Evolutionary conservation across 805 yeast genomes (phyloP), one percentile per base, ranked within the genome.

Genomic region (Starmerella bacillaris): DNA sequence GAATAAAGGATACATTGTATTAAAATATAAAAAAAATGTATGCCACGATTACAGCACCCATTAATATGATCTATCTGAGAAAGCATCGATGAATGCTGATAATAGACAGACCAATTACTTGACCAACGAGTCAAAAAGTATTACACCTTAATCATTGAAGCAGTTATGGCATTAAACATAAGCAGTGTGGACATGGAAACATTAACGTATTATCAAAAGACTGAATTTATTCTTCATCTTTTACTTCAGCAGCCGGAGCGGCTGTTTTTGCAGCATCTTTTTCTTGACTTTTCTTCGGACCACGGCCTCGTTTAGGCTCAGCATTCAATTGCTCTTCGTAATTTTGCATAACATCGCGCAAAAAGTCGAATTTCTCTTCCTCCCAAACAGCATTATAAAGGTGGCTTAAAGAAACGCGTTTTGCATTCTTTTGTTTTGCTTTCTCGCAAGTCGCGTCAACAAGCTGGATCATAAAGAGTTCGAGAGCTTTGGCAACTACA

Each of bases 401-500:
- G 46, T 83, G 84, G 24, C 76, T 73, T 0, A 92, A 84, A 16
- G 75, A 72, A 12, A 89, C 80, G 45, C 93, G 68, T 50, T 78
- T 76, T 12, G 74, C 73, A 9, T 86, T 89, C 39, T 71, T 67
- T 31, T 62, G 62, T 36, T 73, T 69, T 4, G 95, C 93, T 43
- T 78, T 80, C 27, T 68, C 65, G 34, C 80, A 74, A 16, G 92
- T 68, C 31, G 78, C 82, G 47, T 79, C 84, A 33, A 89, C 92
- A 37, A 89, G 64, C 36, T 89, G 72, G 34, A 92, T 80, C 67
- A 89, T 71, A 54, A 89, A 89, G 41, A 82, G 68, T 58, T 89
- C 96, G 35, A 89, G 63, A 0, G 98, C 94, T 42, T 94, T 69
- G 5, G 96, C 95, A 6, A 89, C 94, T 14, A 86, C 86, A n/a